Conservation (phyloP, 768 basidiomycete species). For the Calocybe gangraenosa region DNA sequence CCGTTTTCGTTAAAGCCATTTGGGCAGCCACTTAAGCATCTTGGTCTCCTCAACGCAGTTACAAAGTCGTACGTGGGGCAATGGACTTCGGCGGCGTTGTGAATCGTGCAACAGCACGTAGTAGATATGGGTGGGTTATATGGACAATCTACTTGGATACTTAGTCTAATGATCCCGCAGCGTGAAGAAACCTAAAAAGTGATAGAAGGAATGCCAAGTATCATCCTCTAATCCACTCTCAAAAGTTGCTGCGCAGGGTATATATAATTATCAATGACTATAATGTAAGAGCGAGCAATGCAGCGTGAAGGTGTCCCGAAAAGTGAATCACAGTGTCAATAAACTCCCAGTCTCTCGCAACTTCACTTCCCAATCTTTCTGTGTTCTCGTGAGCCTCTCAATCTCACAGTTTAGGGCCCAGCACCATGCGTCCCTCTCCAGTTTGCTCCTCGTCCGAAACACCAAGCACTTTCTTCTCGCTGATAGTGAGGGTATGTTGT, state of each 20-base stretch:
- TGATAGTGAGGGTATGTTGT: constrained; percentile 45
- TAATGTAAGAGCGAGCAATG: neutral
- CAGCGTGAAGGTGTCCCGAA: constrained; percentile 11
- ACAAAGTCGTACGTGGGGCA: constrained; percentile 92
- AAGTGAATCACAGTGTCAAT: constrained; percentile 25
- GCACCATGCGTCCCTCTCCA: constrained; percentile 94
- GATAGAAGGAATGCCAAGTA: constrained; percentile 20
- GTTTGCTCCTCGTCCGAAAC: constrained; percentile 71
- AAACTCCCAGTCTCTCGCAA: constrained; percentile 64
- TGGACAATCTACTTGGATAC: neutral
- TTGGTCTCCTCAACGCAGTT: constrained; percentile 49
- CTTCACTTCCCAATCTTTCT: constrained; percentile 58
- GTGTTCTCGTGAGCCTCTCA: constrained; percentile 67
- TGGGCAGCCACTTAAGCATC: neutral
- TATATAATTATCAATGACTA: constrained; percentile 5
- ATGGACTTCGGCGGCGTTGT: constrained; percentile 90
- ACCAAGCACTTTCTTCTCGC: constrained; percentile 59
- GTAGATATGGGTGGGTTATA: constrained; percentile 80
- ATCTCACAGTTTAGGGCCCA: constrained; percentile 92
- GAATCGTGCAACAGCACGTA: constrained; percentile 73
- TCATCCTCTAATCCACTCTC: neutral
- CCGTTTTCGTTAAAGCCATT: neutral
- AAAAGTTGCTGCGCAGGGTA: neutral
- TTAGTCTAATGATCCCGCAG: constrained; percentile 20
- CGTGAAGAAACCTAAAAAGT: constrained; percentile 88